Conservation (phyloP, 2,329 filamentous ascomycete species). For the Sclerotinia glacialis region DNA sequence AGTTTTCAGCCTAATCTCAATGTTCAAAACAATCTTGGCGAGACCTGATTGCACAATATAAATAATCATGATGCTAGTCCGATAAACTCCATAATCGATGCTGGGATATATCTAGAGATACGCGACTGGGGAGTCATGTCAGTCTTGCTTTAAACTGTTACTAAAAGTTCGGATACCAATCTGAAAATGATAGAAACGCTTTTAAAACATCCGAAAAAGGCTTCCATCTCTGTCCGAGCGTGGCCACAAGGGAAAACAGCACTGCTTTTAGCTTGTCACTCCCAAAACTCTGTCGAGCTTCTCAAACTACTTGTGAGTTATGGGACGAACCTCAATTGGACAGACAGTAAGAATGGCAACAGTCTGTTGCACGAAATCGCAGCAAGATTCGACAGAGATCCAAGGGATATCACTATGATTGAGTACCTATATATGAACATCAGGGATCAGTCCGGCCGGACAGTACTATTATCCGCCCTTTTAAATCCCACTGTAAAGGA, state of each 20-base stretch:
- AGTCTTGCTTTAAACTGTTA: not conserved
- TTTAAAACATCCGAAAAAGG: slow-evolving; percentile 2
- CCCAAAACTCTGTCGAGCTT: not conserved
- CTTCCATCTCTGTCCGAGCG: not conserved
- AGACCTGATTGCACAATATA: slow-evolving; percentile 1
- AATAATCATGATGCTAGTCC: not conserved
- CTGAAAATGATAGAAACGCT: not conserved
- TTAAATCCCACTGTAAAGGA: not conserved
- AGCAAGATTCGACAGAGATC: not conserved
- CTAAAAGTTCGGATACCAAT: not conserved
- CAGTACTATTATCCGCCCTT: not conserved
- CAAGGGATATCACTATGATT: not conserved
- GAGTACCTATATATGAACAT: not conserved
- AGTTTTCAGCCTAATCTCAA: slow-evolving; percentile 3
- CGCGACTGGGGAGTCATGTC: not conserved
- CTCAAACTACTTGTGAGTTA: slow-evolving; percentile 20
- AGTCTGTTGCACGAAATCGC: slow-evolving; percentile 22
- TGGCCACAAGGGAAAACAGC: slow-evolving; percentile 15
- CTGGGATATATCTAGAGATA: slow-evolving; percentile 5
- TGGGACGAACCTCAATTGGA: slow-evolving; percentile 20
- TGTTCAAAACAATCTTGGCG: not conserved
- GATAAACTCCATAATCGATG: not conserved
- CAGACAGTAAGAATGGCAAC: slow-evolving; percentile 17
- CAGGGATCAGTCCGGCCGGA: not conserved
- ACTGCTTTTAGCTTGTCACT: slow-evolving; percentile 20